Conservation (phyloP, 805 yeast species). For the Hanseniaspora meyeri region DNA sequence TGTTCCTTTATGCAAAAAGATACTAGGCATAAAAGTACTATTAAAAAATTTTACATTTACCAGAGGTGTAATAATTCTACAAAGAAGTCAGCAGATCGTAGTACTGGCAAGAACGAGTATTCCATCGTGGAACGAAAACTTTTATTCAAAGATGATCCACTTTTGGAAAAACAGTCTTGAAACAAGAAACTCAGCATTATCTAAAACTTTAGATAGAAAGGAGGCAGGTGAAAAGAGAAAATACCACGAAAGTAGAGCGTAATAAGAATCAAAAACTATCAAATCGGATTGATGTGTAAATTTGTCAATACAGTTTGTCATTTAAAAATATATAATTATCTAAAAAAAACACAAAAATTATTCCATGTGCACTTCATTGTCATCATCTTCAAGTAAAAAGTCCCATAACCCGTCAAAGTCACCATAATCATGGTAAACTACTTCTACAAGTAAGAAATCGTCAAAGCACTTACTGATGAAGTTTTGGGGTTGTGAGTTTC, state of each 20-base stretch:
- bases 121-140: slow-evolving; percentile 29
- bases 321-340: no score
- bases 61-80: slow-evolving; percentile 28
- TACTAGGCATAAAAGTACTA: slow-evolving; percentile 47
- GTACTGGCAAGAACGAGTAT: not conserved
- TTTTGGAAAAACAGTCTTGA: slow-evolving; percentile 22
- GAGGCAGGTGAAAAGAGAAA: slow-evolving; percentile 16
- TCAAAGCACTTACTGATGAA: slow-evolving; percentile 51
- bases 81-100: not conserved
- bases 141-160: slow-evolving; percentile 24
- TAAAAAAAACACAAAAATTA: not conserved
- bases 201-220: not conserved
- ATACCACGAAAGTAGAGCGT: slow-evolving; percentile 8
- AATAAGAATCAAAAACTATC: not conserved
- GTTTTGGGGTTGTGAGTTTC: slow-evolving; percentile 39
- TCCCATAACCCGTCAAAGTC: slow-evolving; percentile 71
- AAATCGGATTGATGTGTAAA: not conserved
- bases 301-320: not conserved
- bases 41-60: slow-evolving; percentile 29
- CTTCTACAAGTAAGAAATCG: slow-evolving; percentile 63
- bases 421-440: slow-evolving; percentile 74
- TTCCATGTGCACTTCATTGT: not conserved
- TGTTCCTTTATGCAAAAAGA: slow-evolving; percentile 21
- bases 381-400: slow-evolving; percentile 28
- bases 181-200: not conserved